phyloP scores from a whole-genome alignment of 306 rosid species.

The Citrullus colocynthis region DNA sequence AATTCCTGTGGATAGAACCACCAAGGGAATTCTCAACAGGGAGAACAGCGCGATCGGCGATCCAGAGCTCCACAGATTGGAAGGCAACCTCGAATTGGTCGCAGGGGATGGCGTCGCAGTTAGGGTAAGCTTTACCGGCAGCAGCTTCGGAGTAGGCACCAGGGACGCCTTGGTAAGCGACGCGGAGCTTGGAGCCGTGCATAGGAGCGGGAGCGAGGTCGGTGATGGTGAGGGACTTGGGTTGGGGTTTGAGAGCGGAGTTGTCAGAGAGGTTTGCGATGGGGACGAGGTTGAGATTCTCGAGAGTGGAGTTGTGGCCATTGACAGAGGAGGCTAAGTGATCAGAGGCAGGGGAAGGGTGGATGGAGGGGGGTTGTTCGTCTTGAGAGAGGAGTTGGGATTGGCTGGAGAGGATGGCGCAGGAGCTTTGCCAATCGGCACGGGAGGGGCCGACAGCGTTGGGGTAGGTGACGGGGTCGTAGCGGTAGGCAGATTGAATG shows the following conservation, averaged over 20 bases:
- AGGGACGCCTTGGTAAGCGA: constrained; percentile 93
- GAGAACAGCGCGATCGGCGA: constrained; percentile 83
- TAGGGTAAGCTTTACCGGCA: constrained; percentile 83
- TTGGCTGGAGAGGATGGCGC: constrained; percentile 62
- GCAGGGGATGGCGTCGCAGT: constrained; percentile 94
- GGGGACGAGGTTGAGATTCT: constrained; percentile 52
- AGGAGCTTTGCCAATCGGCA: constrained; percentile 85
- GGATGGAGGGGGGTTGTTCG: not conserved
- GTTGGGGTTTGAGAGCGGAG: constrained; percentile 19
- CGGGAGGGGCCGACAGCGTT: constrained; percentile 43
- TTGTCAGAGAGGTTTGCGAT: constrained; percentile 6
- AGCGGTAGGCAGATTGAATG: constrained; percentile 36
- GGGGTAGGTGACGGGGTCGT: constrained; percentile 28
- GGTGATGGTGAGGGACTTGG: constrained; percentile 61
- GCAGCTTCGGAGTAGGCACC: constrained; percentile 99
- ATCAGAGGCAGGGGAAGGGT: not conserved
- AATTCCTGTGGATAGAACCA: constrained; percentile 88
- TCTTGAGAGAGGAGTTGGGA: constrained; percentile 42
- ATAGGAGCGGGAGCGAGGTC: constrained; percentile 89
- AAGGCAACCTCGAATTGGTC: constrained; percentile 97
- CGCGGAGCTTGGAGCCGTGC: constrained; percentile 87
- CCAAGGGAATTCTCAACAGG: constrained; percentile 93
- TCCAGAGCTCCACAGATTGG: constrained; percentile 93
- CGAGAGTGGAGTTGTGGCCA: constrained; percentile 46
- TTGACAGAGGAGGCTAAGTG: constrained; percentile 42